Conservation (phyloP, 2,329 filamentous ascomycete genomes). For the Ophiostoma triangulosporum region DNA sequence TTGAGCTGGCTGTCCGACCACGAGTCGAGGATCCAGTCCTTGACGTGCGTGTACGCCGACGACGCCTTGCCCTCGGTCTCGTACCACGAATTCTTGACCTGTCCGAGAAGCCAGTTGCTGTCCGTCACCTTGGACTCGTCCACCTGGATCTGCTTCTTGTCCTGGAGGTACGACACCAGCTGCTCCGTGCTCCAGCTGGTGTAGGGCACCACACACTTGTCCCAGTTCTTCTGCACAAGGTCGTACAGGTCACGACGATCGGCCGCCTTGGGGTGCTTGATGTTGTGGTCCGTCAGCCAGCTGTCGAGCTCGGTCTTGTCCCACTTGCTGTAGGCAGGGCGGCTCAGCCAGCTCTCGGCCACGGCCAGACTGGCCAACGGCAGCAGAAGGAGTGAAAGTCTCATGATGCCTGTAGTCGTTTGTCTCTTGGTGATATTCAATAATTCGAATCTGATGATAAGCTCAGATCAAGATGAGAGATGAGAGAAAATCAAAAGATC, state of each 20-base stretch:
- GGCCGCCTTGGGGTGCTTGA: conserved; percentile 79
- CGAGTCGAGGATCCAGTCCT: conserved; percentile 89
- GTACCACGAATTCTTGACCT: conserved; percentile 62
- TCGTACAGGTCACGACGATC: conserved; percentile 92
- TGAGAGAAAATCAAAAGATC: background rate
- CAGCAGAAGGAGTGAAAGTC: conserved; percentile 58
- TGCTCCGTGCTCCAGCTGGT: conserved; percentile 60
- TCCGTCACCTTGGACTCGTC: conserved; percentile 41
- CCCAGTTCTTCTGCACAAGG: conserved; percentile 81
- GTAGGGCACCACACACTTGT: conserved; percentile 62
- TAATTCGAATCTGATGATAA: background rate
- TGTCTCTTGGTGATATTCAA: background rate
- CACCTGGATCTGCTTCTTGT: conserved; percentile 56
- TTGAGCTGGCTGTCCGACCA: conserved; percentile 93
- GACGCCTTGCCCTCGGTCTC: conserved; percentile 67
- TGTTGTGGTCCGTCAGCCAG: conserved; percentile 85
- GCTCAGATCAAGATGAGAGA: background rate
- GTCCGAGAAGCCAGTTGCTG: conserved; percentile 47
- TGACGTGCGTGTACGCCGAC: conserved; percentile 56
- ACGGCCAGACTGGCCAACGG: conserved; percentile 56
- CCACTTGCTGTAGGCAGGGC: conserved; percentile 95
- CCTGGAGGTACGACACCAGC: conserved; percentile 52
- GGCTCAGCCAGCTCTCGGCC: conserved; percentile 75
- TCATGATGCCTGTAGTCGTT: conserved; percentile 44
- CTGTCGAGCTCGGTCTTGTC: conserved; percentile 94